Conservation (phyloP, 2,329 filamentous ascomycete species). For the Aspergillus persii region DNA sequence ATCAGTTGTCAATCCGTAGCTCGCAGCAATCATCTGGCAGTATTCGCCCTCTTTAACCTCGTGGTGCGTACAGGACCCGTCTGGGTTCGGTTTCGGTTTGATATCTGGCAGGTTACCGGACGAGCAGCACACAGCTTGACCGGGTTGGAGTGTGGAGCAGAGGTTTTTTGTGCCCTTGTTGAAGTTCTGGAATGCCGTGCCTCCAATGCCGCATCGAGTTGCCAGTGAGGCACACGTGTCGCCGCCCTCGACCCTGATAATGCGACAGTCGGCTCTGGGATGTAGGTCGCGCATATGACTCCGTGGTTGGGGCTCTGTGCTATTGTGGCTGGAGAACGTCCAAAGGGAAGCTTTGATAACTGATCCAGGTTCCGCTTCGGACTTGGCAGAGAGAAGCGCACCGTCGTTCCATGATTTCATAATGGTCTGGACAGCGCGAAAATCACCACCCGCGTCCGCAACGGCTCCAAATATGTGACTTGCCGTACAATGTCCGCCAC, state of each 20-base stretch:
- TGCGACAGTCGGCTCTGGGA: too few species aligned
- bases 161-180: constrained; percentile 31
- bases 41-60: constrained; percentile 30
- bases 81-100: constrained; percentile 29
- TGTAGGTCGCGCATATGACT: too few species aligned
- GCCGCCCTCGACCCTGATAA: constrained; percentile 20
- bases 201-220: constrained; percentile 38
- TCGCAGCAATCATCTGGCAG: constrained; percentile 22
- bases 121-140: constrained; percentile 38
- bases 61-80: constrained; percentile 38
- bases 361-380: too few species aligned
- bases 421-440: too few species aligned
- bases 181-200: constrained; percentile 38
- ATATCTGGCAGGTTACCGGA: constrained; percentile 35
- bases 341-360: too few species aligned
- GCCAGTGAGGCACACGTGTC: constrained; percentile 42
- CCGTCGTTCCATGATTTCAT: too few species aligned
- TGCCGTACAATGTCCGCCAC: too few species aligned
- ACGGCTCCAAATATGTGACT: too few species aligned
- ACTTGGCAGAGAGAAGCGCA: too few species aligned
- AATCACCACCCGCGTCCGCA: too few species aligned
- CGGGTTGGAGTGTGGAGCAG: constrained; percentile 31
- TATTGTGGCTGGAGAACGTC: too few species aligned
- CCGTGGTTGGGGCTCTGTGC: too few species aligned
- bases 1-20: not conserved